These are phyloP conservation scores for Rhizopus sp. DNA, from an alignment of 371 early-diverging fungal species.

Conservation along the genomic window DNA sequence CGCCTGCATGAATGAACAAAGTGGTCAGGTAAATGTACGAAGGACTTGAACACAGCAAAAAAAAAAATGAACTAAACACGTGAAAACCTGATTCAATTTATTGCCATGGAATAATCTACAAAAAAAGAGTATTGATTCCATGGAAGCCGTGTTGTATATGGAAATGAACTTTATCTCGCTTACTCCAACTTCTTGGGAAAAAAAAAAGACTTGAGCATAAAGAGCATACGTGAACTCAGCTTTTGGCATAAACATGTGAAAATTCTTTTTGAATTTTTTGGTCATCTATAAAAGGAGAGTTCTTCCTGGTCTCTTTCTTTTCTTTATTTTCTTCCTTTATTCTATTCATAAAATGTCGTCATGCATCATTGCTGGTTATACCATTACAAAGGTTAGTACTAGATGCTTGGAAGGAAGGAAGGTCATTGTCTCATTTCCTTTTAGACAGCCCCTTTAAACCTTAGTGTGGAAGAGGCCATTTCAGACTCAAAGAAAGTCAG, in stretches of 20 bases:
- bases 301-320: not conserved
- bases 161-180: not conserved
- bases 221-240: too few species aligned
- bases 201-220: too few species aligned
- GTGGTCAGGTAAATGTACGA: too few species aligned
- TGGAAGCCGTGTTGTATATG: too few species aligned
- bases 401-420: not conserved
- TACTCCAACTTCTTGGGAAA: not conserved
- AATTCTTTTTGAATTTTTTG: not conserved
- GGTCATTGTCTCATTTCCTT: not conserved
- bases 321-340: slow-evolving; percentile 3
- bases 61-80: too few species aligned
- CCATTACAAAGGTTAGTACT: slow-evolving; percentile 18
- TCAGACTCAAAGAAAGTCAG: slow-evolving; percentile 28
- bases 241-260: slow-evolving; percentile 5
- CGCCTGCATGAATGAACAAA: too few species aligned
- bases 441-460: slow-evolving; percentile 31
- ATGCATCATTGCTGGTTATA: slow-evolving; percentile 31
- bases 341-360: slow-evolving; percentile 4
- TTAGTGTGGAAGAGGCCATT: slow-evolving; percentile 38
- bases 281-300: not conserved
- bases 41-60: too few species aligned
- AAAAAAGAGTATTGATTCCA: too few species aligned
- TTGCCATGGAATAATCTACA: too few species aligned
- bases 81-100: too few species aligned